Base-by-base conservation (phyloP, 306 rosid genomes). In the Dalbergia oliveri region DNA sequence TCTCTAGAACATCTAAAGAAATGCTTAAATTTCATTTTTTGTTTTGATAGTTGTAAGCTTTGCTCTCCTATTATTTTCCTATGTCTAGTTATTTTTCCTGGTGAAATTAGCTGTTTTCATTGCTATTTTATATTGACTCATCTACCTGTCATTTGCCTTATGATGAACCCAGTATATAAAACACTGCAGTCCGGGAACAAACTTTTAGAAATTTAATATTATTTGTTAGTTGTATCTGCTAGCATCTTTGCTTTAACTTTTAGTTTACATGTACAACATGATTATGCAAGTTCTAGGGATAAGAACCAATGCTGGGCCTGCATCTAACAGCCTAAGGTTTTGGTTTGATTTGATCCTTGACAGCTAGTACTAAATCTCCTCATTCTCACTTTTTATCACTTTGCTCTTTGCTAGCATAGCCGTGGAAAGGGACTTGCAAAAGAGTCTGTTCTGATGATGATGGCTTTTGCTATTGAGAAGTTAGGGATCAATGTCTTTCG, bases 391-490 rank as follows among this genome's bases (percentile, higher is more conserved):
- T 78, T 1, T 67, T 68, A 51, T 62, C 43, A 47, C 76, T 81
- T 69, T 80, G 39, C 47, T 82, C 73, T 79, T 80, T 91, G 97
- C 88, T 87, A 88, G 88, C 83, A 67, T 88, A 94, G 98, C 81
- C 94, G 96, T 80, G 90, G 97, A 54, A 90, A 89, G 87, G 99
- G 98, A 69, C 88, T 90, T 75, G 98, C 88, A 67, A 93, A 89
- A 87, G 97, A 95, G 73, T 90, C 94, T 49, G 89, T 88, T 77
- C 47, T 91, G 80, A 85, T 95, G 79, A 93, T 95, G 97, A 89
- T 93, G 94, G 92, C 86, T 44, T 93, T 90, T 83, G 97, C 94
- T 64, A 72, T 91, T 71, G 85, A 86, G 84, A 89, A 83, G 54
- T 79, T 93, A 58, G 96, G 87, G 49, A 91, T 93, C 84, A 91